phyloP scores from a whole-genome alignment of 805 yeast genomes.

The Lipomyces chichibuensis region DNA sequence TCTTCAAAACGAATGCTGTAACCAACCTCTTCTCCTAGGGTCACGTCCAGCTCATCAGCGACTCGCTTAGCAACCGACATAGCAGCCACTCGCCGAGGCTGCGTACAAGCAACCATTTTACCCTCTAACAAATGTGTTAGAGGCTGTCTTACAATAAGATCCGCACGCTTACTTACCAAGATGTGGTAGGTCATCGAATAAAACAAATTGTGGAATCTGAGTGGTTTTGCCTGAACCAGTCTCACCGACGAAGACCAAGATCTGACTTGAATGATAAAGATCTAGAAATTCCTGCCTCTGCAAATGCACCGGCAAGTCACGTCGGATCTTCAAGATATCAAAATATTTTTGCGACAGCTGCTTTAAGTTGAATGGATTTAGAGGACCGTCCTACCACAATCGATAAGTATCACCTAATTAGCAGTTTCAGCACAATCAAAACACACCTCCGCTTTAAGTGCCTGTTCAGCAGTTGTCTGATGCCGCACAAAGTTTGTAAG shows the following conservation, averaged over 20 bases:
- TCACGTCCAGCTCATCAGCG: conserved; percentile 95
- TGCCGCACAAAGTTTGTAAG: conserved; percentile 37
- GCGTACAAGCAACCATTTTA: conserved; percentile 89
- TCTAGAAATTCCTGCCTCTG: conserved; percentile 87
- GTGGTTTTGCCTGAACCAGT: conserved; percentile 99
- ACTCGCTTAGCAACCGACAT: conserved; percentile 98
- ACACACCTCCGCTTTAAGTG: conserved; percentile 43
- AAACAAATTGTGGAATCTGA: conserved; percentile 94
- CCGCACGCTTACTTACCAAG: conserved; percentile 43
- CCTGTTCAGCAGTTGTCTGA: conserved; percentile 44
- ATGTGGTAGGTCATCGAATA: conserved; percentile 91
- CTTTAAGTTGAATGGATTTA: conserved; percentile 80
- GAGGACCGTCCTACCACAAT: conserved; percentile 47
- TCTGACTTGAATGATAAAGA: conserved; percentile 83
- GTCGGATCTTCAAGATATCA: conserved; percentile 74
- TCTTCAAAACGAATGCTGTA: conserved; percentile 93
- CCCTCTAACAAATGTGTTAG: conserved; percentile 46
- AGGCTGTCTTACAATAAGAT: background rate
- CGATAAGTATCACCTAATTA: conserved; percentile 36
- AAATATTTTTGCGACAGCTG: conserved; percentile 66
- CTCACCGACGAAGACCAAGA: conserved; percentile 98
- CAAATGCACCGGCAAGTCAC: conserved; percentile 90
- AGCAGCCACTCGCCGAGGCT: conserved; percentile 97
- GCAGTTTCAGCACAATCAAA: conserved; percentile 41
- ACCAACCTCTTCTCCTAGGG: conserved; percentile 92